A percentile compares a stretch with the other conserved stretches of the same genome.
Evolutionary conservation across 495 filamentous ascomycete genomes (phyloP).

Genomic region (Xylaria flabelliformis): DNA sequence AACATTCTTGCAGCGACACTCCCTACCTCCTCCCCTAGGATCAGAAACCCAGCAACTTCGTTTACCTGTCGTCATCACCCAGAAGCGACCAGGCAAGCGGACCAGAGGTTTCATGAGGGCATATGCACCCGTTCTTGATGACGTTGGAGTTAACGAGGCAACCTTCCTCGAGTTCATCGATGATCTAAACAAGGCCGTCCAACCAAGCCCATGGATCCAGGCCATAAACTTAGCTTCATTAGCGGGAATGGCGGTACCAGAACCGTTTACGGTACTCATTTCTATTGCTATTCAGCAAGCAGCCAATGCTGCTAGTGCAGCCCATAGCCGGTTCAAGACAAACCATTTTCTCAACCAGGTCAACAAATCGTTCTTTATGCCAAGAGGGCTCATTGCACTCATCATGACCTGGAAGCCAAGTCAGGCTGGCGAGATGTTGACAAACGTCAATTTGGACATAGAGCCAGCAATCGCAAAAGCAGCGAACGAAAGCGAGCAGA

Average conservation of each 20-base stretch:
- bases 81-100: constrained; percentile 52
- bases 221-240: constrained; percentile 54
- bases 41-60: constrained; percentile 33
- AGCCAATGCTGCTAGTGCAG: constrained; percentile 50
- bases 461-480: constrained; percentile 35
- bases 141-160: constrained; percentile 57
- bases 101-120: constrained; percentile 55
- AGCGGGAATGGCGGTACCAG: constrained; percentile 45
- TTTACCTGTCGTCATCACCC: constrained; percentile 57
- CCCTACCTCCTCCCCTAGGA: neutral
- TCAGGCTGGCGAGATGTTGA: constrained; percentile 28
- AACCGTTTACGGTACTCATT: constrained; percentile 49
- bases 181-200: constrained; percentile 52
- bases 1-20: constrained; percentile 11
- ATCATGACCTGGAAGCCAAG: constrained; percentile 65
- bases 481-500: constrained; percentile 19
- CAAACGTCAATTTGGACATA: constrained; percentile 44
- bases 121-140: constrained; percentile 59
- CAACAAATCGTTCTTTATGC: constrained; percentile 62
- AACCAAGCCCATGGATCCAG: constrained; percentile 49
- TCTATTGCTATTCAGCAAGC: constrained; percentile 47
- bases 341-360: constrained; percentile 61
- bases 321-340: constrained; percentile 50
- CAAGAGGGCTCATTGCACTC: constrained; percentile 62
- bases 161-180: constrained; percentile 64